Conservation (phyloP, 2,329 filamentous ascomycete species). For the Ophiostoma perfectum region DNA sequence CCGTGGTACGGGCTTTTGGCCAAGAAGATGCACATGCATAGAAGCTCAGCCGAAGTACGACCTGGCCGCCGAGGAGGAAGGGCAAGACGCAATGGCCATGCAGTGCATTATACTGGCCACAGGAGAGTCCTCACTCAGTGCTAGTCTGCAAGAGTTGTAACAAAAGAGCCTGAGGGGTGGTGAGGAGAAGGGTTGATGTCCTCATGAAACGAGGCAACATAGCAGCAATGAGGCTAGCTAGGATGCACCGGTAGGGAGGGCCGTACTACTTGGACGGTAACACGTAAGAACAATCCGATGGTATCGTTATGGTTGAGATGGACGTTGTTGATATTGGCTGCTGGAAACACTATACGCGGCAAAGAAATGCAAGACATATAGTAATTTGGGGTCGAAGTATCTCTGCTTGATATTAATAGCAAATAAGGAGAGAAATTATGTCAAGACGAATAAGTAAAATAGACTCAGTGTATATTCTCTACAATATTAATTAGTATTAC, state of each 20-base stretch:
- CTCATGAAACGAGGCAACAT: not conserved
- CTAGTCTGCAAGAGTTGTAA: not conserved
- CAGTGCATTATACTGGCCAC: not conserved
- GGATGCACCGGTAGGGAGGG: not conserved
- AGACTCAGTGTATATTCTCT: too few relatives aligned
- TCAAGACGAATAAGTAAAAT: too few relatives aligned
- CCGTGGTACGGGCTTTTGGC: not conserved
- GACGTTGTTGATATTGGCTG: not conserved
- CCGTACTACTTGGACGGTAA: not conserved
- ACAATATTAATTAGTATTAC: too few relatives aligned
- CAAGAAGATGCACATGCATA: constrained; percentile 3
- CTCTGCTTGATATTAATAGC: not conserved
- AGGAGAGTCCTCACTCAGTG: not conserved
- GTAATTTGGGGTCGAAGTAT: not conserved
- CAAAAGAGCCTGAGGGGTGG: not conserved
- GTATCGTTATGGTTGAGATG: not conserved
- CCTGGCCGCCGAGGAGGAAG: constrained; percentile 3
- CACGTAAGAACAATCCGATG: not conserved
- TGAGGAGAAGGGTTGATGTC: not conserved
- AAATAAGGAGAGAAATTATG: too few relatives aligned
- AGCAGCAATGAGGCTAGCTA: not conserved
- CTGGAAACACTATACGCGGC: not conserved
- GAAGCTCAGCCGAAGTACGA: constrained; percentile 7
- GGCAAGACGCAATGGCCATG: not conserved
- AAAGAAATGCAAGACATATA: not conserved